Conservation (phyloP, 169 alveolate species). For the Cryptosporidium canis region DNA sequence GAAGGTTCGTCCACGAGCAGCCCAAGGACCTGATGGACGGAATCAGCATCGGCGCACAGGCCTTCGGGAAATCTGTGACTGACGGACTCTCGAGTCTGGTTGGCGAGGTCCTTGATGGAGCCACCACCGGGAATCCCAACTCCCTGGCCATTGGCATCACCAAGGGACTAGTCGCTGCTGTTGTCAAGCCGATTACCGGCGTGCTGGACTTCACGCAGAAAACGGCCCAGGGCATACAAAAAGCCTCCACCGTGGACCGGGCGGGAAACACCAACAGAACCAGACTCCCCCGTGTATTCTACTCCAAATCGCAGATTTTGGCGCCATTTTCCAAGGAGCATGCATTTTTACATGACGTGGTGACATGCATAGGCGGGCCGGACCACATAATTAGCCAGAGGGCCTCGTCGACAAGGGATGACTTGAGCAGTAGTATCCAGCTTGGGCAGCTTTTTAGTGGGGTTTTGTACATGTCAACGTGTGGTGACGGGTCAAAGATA, state of each 20-base stretch:
- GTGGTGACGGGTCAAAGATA: conserved; percentile 59
- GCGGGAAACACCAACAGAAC: conserved; percentile 44
- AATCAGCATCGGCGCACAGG: conserved; percentile 78
- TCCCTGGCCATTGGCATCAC: conserved; percentile 77
- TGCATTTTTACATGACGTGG: conserved; percentile 28
- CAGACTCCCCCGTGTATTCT: conserved; percentile 40
- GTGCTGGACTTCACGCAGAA: conserved; percentile 80
- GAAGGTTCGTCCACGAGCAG: conserved; percentile 75
- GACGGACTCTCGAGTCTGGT: conserved; percentile 80
- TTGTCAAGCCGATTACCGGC: conserved; percentile 80
- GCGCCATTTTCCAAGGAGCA: conserved; percentile 46
- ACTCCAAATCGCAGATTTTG: conserved; percentile 6
- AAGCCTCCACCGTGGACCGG: conserved; percentile 67
- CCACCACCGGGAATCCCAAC: conserved; percentile 67
- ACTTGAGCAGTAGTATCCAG: background rate
- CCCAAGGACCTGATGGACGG: conserved; percentile 81
- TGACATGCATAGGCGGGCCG: conserved; percentile 34
- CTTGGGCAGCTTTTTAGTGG: conserved; percentile 26
- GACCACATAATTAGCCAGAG: conserved; percentile 1
- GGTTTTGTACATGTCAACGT: conserved; percentile 6
- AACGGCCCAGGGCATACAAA: conserved; percentile 80
- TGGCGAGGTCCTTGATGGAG: conserved; percentile 66
- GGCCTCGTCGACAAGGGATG: background rate
- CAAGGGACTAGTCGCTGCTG: conserved; percentile 78
- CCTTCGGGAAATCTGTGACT: conserved; percentile 79